A percentile compares a stretch with the other conserved stretches of the same genome.
Evolutionary conservation across 2,329 filamentous ascomycete species (phyloP).

Genomic region (Truncatella angustata): DNA sequence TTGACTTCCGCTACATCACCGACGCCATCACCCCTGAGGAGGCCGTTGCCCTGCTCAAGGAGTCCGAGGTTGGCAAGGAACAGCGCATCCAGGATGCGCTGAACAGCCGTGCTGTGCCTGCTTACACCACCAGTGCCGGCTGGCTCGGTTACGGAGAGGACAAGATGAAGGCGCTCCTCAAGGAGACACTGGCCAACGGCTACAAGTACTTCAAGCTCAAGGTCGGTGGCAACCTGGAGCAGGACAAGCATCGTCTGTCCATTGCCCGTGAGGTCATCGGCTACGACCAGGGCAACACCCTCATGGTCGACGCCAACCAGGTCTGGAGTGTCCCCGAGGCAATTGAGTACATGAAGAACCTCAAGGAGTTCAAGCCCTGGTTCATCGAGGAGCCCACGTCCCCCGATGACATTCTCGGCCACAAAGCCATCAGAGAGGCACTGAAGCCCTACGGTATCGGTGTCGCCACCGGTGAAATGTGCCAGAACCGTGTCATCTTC

Average conservation of each 20-base stretch:
- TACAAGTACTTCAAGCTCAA: conserved; percentile 91
- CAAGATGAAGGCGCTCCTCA: conserved; percentile 74
- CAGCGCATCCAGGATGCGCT: conserved; percentile 72
- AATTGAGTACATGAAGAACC: conserved; percentile 79
- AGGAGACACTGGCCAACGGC: conserved; percentile 72
- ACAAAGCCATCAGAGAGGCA: conserved; percentile 80
- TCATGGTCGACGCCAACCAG: conserved; percentile 95
- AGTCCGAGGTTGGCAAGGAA: conserved; percentile 65
- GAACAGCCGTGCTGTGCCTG: conserved; percentile 73
- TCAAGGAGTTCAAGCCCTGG: conserved; percentile 83
- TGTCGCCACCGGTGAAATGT: conserved; percentile 92
- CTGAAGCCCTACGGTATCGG: conserved; percentile 73
- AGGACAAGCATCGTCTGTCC: conserved; percentile 66
- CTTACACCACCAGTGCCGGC: conserved; percentile 86
- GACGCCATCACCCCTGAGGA: conserved; percentile 89
- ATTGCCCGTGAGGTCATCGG: conserved; percentile 81
- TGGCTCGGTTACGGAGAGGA: conserved; percentile 91
- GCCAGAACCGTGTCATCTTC: conserved; percentile 91
- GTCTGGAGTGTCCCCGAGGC: conserved; percentile 89
- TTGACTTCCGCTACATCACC: conserved; percentile 93
- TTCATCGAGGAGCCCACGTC: conserved; percentile 95
- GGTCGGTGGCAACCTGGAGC: conserved; percentile 71
- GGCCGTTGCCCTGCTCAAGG: conserved; percentile 68
- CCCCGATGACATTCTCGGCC: conserved; percentile 85
- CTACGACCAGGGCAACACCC: conserved; percentile 76